phyloP scores from a whole-genome alignment of 345 rosid genomes.

The Eucalyptus shirleyi region DNA sequence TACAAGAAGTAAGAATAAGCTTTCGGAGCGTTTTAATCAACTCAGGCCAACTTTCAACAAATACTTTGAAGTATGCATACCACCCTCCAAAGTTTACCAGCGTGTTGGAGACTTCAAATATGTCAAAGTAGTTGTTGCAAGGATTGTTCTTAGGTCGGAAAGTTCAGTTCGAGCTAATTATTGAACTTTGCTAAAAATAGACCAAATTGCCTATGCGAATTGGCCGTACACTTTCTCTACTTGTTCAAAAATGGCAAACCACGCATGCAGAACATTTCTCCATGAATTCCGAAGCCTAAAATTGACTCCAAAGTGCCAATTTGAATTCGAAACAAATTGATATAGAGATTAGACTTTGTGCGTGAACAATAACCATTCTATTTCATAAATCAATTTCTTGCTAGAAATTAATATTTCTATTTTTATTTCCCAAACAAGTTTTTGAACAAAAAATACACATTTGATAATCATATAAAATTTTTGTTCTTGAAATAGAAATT shows the following conservation, averaged over 20 bases:
- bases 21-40: background rate
- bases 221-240: background rate
- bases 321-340: background rate
- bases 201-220: background rate
- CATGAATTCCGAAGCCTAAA: background rate
- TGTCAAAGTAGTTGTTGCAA: background rate
- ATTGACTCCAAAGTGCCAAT: background rate
- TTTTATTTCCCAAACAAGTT: no score
- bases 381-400: no score
- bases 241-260: background rate
- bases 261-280: background rate
- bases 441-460: no score
- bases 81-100: background rate
- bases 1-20: background rate
- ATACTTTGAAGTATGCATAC: background rate
- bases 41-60: background rate
- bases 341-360: background rate
- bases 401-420: no score
- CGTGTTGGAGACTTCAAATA: background rate
- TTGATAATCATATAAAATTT: no score
- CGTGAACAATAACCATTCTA: no score
- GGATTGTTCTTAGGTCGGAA: background rate
- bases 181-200: background rate
- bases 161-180: background rate
- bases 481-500: no score